Conservation (phyloP, 495 filamentous ascomycete genomes). For the Glarea lozoyensis region DNA sequence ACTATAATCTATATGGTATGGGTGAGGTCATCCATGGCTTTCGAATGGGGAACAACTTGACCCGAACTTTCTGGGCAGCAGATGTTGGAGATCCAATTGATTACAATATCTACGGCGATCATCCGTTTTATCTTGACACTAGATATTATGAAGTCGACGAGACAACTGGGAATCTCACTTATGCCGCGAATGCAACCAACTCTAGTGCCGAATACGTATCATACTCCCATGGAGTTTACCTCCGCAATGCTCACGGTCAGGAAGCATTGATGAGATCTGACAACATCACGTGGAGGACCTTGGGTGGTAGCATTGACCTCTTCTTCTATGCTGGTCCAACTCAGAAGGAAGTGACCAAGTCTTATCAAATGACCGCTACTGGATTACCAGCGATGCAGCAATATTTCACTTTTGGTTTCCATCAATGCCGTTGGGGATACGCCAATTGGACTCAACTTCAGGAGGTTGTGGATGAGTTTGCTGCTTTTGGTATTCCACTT, state of each 20-base stretch:
- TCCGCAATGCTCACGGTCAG: slow-evolving; percentile 70
- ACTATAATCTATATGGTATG: slow-evolving; percentile 74
- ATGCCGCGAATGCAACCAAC: slow-evolving; percentile 45
- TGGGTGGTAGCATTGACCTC: slow-evolving; percentile 74
- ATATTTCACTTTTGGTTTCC: slow-evolving; percentile 82
- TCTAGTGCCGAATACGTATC: slow-evolving; percentile 46
- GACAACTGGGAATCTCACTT: slow-evolving; percentile 39
- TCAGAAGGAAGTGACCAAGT: slow-evolving; percentile 57
- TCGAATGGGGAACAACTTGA: slow-evolving; percentile 63
- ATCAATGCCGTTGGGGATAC: slow-evolving; percentile 82
- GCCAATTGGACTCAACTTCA: slow-evolving; percentile 63
- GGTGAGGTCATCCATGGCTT: slow-evolving; percentile 74
- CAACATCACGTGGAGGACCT: slow-evolving; percentile 68
- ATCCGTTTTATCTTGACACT: slow-evolving; percentile 80
- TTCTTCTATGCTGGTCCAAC: slow-evolving; percentile 73
- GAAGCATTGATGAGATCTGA: slow-evolving; percentile 58
- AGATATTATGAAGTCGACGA: slow-evolving; percentile 50
- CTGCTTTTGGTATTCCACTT: slow-evolving; percentile 60
- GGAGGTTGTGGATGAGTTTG: slow-evolving; percentile 72
- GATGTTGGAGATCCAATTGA: slow-evolving; percentile 56
- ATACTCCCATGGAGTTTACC: slow-evolving; percentile 75
- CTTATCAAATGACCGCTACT: slow-evolving; percentile 62
- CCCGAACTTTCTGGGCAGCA: slow-evolving; percentile 60
- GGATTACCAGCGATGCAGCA: slow-evolving; percentile 76
- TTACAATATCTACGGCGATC: slow-evolving; percentile 72